Conservation (phyloP, 2,329 filamentous ascomycete species). For the Cercospora brassicicola region DNA sequence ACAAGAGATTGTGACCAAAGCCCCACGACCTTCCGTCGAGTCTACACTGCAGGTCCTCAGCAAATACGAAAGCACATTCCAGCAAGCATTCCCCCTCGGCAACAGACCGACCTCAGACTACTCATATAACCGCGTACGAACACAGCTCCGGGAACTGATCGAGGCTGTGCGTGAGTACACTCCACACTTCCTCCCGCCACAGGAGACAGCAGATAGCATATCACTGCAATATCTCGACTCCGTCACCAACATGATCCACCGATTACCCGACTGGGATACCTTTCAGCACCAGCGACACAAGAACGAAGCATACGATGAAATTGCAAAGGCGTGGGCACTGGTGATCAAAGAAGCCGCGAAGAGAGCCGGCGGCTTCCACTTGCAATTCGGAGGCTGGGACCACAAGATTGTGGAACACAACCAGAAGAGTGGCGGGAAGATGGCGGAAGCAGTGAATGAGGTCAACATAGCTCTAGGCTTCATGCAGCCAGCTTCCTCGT, state of each 20-base stretch:
- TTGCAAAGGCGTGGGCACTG: slow-evolving; percentile 87
- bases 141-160: slow-evolving; percentile 74
- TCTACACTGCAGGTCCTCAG: slow-evolving; percentile 77
- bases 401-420: slow-evolving; percentile 84
- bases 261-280: slow-evolving; percentile 86
- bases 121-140: slow-evolving; percentile 87
- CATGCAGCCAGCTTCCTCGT: slow-evolving; percentile 59
- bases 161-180: slow-evolving; percentile 93
- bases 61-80: slow-evolving; percentile 77
- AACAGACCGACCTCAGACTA: slow-evolving; percentile 86
- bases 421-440: slow-evolving; percentile 76
- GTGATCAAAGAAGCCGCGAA: slow-evolving; percentile 91
- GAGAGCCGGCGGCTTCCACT: slow-evolving; percentile 80
- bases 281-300: slow-evolving; percentile 89
- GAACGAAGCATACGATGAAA: slow-evolving; percentile 93
- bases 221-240: slow-evolving; percentile 87
- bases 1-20: slow-evolving; percentile 77
- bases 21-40: slow-evolving; percentile 81
- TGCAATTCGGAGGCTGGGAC: slow-evolving; percentile 92
- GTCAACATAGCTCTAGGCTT: slow-evolving; percentile 72
- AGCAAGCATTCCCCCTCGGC: slow-evolving; percentile 78
- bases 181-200: slow-evolving; percentile 89
- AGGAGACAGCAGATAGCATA: slow-evolving; percentile 77
- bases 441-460: slow-evolving; percentile 76
- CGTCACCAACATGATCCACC: slow-evolving; percentile 85